Evolutionary conservation across 2,329 filamentous ascomycete genomes (phyloP), one percentile per base, ranked within the genome.

Genomic region (Aspergillus puulaauensis): DNA sequence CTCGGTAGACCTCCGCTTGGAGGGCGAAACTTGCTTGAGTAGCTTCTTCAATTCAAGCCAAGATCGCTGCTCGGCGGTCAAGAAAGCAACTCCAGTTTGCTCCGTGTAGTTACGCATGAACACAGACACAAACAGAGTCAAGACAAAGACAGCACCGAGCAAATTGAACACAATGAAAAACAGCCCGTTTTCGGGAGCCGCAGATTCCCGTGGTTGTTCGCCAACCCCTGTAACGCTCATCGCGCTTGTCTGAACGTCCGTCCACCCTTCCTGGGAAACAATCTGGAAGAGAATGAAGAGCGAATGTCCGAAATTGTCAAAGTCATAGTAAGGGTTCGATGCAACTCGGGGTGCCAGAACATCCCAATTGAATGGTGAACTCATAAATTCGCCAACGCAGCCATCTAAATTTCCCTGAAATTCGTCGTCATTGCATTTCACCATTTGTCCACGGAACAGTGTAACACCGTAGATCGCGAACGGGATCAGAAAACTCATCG

Each of bases 41-140:
- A 97, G 81, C 75, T 99, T 99, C 57, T 95, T 86, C 65, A 99
- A 77, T 73, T 99, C 95, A 14, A 99, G 84, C 95, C 95, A 99
- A 0, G 93, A 96, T 66, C 95, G 88, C 73, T 99, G 95, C 68
- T 99, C 95, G 0, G 93, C 89, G 1, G 95, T 99, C 67, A 99
- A 79, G 72, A 93, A 99, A 2, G 95, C 95, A 44, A 99, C 95
- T 1, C 95, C 95, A 0, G 95, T 99, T 75, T 98, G 93, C 75
- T 99, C 95, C 0, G 95, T 99, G 75, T 99, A 99, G 73, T 97
- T 99, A 60, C 95, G 91, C 95, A 99, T 99, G 74, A 99, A 99
- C 60, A 99, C 95, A 56, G 95, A 98, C 48, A 99, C 96, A 74
- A 99, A 99, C 70, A 99, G 80, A 1, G 95, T 99, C 70, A 99